A percentile compares a stretch with the other conserved stretches of the same genome.
These are phyloP conservation scores for Vanrija pseudolonga DNA, from an alignment of 1,284 basidiomycete genomes.

Conservation along the genomic window DNA sequence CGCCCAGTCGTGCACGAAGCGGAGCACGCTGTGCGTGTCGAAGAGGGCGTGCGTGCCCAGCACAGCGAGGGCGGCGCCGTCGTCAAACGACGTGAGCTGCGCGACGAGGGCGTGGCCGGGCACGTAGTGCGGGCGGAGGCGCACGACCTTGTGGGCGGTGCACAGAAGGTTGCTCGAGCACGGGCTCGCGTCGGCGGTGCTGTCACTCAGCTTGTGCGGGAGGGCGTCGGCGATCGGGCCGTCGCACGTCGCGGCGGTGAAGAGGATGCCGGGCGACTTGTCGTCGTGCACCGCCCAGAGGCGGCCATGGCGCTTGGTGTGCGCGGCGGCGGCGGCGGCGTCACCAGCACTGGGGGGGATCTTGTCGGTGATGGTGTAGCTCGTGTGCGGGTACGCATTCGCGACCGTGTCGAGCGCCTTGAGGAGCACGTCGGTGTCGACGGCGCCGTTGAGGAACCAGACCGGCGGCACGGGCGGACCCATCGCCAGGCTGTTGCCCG, in stretches of 20 bases:
- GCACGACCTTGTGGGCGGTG: slow-evolving; percentile 3
- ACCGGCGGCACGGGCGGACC: no score
- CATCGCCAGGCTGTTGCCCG: no score
- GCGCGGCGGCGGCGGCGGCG: slow-evolving; percentile 2
- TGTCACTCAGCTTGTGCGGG: background rate
- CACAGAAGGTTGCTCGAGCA: background rate
- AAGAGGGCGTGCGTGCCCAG: slow-evolving; percentile 48
- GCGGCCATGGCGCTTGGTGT: slow-evolving; percentile 48
- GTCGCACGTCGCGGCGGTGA: slow-evolving; percentile 35
- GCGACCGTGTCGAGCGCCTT: no score
- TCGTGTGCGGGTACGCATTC: no score
- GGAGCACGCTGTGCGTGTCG: no score
- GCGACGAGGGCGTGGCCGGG: slow-evolving; percentile 35
- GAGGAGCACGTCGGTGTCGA: no score
- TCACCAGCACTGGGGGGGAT: no score
- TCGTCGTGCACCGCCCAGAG: slow-evolving; percentile 44
- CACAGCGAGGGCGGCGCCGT: slow-evolving; percentile 36
- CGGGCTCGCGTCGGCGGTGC: background rate
- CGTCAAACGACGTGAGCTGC: slow-evolving; percentile 47
- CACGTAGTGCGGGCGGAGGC: slow-evolving; percentile 3
- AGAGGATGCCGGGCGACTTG: slow-evolving; percentile 49
- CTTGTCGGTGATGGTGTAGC: no score
- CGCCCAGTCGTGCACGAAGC: slow-evolving; percentile 51
- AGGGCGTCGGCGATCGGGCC: slow-evolving; percentile 30
- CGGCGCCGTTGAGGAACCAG: no score